Evolutionary conservation across 208 protist genomes (phyloP).

Genomic region (Balamuthia mandrillaris): DNA sequence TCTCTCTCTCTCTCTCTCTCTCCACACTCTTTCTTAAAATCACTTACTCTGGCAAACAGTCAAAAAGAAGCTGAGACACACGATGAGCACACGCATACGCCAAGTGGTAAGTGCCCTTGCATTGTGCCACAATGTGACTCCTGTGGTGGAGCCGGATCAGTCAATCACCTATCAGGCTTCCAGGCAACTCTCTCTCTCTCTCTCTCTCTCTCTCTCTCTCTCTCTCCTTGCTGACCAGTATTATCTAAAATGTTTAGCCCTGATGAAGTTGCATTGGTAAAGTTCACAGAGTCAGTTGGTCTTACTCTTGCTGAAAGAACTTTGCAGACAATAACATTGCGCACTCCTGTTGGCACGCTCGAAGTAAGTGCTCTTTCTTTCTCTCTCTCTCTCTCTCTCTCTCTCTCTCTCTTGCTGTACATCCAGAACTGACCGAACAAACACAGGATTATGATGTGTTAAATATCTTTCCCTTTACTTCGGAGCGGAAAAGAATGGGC

Average conservation of each 20-base stretch:
- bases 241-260: conserved; percentile 86
- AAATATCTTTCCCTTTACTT: conserved; percentile 96
- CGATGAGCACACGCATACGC: conserved; percentile 57
- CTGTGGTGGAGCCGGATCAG: conserved; percentile 61
- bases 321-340: conserved; percentile 51
- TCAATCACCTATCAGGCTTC: conserved; percentile 50
- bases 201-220: conserved; percentile 26
- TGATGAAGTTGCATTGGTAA: conserved; percentile 91
- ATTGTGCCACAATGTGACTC: conserved; percentile 95
- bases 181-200: conserved; percentile 54
- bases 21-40: neutral
- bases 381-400: neutral
- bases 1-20: neutral
- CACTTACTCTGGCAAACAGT: too few relatives aligned
- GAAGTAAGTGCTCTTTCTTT: conserved; percentile 38
- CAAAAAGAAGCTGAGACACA: neutral
- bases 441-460: conserved; percentile 85
- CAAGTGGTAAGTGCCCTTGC: conserved; percentile 82
- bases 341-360: conserved; percentile 34
- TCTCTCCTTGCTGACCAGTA: neutral
- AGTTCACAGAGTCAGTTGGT: conserved; percentile 80
- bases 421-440: neutral
- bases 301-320: conserved; percentile 50
- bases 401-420: neutral
- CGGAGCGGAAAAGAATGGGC: conserved; percentile 95